Conservation (phyloP, 176 grass and related monocot genomes). For the Cenchrus purpureus region DNA sequence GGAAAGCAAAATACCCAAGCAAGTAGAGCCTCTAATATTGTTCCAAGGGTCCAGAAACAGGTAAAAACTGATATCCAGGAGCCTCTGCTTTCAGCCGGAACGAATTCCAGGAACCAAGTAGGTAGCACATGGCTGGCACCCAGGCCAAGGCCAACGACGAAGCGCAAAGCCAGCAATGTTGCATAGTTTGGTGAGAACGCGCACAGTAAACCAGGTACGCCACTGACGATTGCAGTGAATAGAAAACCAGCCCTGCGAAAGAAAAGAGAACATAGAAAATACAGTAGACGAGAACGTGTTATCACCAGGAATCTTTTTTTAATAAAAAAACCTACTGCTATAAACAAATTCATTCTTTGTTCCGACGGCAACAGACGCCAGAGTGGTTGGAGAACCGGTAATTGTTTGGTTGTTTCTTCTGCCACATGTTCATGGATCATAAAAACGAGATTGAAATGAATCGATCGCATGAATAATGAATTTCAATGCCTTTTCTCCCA, state of each 20-base stretch:
- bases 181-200: slow-evolving; percentile 66
- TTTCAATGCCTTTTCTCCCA: neutral
- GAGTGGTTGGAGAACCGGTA: neutral
- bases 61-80: slow-evolving; percentile 53
- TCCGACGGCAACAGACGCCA: too few species aligned
- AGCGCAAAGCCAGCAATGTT: slow-evolving; percentile 54
- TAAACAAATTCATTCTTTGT: too few species aligned
- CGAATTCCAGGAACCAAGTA: slow-evolving; percentile 80
- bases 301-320: neutral
- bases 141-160: slow-evolving; percentile 64
- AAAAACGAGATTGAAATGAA: neutral
- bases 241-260: slow-evolving; percentile 61
- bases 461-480: neutral
- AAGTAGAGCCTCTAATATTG: slow-evolving; percentile 60
- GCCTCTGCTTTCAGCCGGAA: slow-evolving; percentile 62
- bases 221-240: slow-evolving; percentile 61
- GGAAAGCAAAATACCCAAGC: slow-evolving; percentile 54
- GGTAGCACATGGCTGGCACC: slow-evolving; percentile 57
- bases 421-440: neutral
- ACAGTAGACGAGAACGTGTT: neutral
- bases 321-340: neutral
- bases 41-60: slow-evolving; percentile 57
- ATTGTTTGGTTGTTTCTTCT: neutral
- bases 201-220: slow-evolving; percentile 61
- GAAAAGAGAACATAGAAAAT: neutral